Percentiles rank a stretch among this genome's conserved stretches.
phyloP scores from a whole-genome alignment of 148 eudicot genomes.

The Chenopodium suecicum region DNA sequence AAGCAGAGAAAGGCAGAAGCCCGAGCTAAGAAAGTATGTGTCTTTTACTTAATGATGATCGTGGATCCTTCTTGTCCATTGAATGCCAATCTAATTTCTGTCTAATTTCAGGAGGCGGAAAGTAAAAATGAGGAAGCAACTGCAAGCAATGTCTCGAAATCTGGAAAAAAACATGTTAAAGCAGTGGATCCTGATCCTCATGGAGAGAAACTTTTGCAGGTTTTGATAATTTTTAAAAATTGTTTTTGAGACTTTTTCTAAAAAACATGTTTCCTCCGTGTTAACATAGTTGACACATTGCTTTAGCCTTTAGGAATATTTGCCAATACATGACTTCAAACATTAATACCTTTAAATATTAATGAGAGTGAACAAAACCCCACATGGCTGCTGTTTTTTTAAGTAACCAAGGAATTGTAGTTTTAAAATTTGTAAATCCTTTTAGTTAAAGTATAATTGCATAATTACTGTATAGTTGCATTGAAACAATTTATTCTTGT shows the following conservation, averaged over 20 bases:
- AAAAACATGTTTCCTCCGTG: too few species aligned
- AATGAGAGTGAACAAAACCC: too few species aligned
- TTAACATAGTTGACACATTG: too few species aligned
- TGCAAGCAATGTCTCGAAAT: slow-evolving; percentile 59
- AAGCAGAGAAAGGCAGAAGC: slow-evolving; percentile 98
- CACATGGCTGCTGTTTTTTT: too few species aligned
- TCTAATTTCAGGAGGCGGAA: slow-evolving; percentile 77
- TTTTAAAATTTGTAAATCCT: background rate
- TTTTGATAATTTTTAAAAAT: slow-evolving; percentile 9
- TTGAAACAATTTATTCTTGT: slow-evolving; percentile 17
- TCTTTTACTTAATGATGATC: slow-evolving; percentile 4
- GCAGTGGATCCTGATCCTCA: slow-evolving; percentile 91
- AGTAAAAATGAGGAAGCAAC: slow-evolving; percentile 79
- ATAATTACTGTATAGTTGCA: background rate
- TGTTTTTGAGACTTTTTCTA: background rate
- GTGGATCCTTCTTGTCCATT: slow-evolving; percentile 14
- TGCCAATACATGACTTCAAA: too few species aligned
- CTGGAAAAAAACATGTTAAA: slow-evolving; percentile 72
- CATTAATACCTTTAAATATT: too few species aligned
- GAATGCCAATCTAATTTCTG: slow-evolving; percentile 16
- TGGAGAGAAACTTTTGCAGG: slow-evolving; percentile 92
- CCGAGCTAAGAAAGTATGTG: slow-evolving; percentile 82
- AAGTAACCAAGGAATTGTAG: background rate
- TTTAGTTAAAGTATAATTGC: too few species aligned
- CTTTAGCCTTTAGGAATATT: too few species aligned